These are phyloP conservation scores for Lachancea fermentati DNA, from an alignment of 805 yeast species.

Conservation along the genomic window DNA sequence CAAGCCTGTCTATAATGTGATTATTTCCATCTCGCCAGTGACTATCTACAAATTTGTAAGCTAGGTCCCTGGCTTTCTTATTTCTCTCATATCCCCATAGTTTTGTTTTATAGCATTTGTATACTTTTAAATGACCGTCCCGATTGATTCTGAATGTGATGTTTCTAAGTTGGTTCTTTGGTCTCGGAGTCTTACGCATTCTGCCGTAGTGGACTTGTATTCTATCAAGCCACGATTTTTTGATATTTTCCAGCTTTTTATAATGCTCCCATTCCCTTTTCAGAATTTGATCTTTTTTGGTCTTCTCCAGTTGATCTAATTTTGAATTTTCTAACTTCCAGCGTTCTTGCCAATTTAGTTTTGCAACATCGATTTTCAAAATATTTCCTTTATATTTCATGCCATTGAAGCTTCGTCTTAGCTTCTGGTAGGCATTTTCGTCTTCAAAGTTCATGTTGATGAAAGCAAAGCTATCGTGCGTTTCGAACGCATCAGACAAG, in stretches of 20 bases:
- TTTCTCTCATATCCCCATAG: slow-evolving; percentile 88
- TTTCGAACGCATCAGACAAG: slow-evolving; percentile 47
- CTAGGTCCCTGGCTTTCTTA: slow-evolving; percentile 55
- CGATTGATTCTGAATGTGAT: slow-evolving; percentile 61
- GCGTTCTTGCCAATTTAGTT: slow-evolving; percentile 42
- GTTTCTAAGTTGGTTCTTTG: slow-evolving; percentile 30
- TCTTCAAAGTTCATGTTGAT: slow-evolving; percentile 51
- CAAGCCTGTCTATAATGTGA: slow-evolving; percentile 64
- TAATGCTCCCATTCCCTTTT: slow-evolving; percentile 37
- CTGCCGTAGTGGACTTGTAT: slow-evolving; percentile 52
- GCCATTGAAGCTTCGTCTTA: slow-evolving; percentile 60
- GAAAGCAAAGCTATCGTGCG: slow-evolving; percentile 57
- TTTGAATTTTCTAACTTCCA: slow-evolving; percentile 44
- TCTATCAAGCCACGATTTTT: slow-evolving; percentile 38
- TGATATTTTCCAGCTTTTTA: slow-evolving; percentile 35
- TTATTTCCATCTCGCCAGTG: slow-evolving; percentile 78
- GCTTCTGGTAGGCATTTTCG: slow-evolving; percentile 37
- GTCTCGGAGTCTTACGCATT: slow-evolving; percentile 50
- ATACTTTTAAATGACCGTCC: slow-evolving; percentile 49
- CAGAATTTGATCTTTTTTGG: slow-evolving; percentile 30
- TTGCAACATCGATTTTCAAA: slow-evolving; percentile 57
- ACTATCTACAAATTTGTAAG: slow-evolving; percentile 54
- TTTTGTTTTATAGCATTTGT: slow-evolving; percentile 65
- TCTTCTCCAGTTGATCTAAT: slow-evolving; percentile 32
- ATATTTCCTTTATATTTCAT: slow-evolving; percentile 70